These are phyloP conservation scores for Paracoccidioides brasiliensis DNA, from an alignment of 2,329 filamentous ascomycete species.

Conservation along the genomic window DNA sequence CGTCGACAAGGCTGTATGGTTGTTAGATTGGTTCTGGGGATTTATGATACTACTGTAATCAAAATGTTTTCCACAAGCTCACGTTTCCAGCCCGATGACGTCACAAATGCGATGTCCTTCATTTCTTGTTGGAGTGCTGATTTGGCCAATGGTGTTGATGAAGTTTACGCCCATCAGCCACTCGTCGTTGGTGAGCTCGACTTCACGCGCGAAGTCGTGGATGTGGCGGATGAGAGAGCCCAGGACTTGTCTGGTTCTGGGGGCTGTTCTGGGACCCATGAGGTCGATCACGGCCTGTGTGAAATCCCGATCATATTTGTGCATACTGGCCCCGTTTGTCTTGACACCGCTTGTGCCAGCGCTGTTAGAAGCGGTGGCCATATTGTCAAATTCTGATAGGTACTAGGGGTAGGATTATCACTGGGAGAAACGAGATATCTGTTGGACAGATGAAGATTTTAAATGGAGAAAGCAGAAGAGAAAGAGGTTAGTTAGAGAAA, in stretches of 20 bases:
- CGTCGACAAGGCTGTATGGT: slow-evolving; percentile 49
- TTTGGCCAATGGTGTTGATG: slow-evolving; percentile 60
- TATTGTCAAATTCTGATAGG: not conserved
- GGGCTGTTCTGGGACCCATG: slow-evolving; percentile 56
- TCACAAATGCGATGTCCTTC: slow-evolving; percentile 62
- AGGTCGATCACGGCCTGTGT: slow-evolving; percentile 55
- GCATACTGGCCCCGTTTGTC: not conserved
- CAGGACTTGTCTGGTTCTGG: slow-evolving; percentile 52
- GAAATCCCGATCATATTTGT: slow-evolving; percentile 53
- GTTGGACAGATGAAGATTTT: not conserved
- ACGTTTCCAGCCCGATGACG: slow-evolving; percentile 56
- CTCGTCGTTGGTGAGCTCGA: slow-evolving; percentile 63
- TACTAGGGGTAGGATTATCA: too few species aligned
- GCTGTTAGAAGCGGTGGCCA: not conserved
- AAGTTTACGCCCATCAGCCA: slow-evolving; percentile 65
- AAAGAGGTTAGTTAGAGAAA: not conserved
- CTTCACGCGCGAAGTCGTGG: slow-evolving; percentile 66
- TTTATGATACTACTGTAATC: slow-evolving; percentile 3
- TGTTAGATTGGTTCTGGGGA: slow-evolving; percentile 30
- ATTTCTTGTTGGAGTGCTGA: slow-evolving; percentile 47
- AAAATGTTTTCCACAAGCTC: slow-evolving; percentile 13
- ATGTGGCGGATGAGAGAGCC: slow-evolving; percentile 54
- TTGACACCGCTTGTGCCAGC: not conserved
- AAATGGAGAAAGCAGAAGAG: not conserved
- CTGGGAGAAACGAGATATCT: not conserved